These are phyloP conservation scores for Candida sakaeoensis DNA, from an alignment of 805 yeast species.

Conservation along the genomic window DNA sequence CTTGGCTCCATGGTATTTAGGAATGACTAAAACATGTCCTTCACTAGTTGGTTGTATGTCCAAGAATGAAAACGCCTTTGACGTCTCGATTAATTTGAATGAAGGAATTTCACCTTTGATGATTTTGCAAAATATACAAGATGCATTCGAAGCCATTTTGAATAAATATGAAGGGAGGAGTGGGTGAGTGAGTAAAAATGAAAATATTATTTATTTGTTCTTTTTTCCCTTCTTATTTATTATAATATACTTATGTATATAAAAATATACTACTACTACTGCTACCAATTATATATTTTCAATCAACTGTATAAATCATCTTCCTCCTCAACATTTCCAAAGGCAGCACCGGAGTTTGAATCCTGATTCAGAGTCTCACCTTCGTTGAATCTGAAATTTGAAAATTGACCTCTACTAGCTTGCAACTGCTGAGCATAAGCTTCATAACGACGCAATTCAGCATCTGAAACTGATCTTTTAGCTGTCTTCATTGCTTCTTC, in stretches of 20 bases:
- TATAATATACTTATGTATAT: not conserved
- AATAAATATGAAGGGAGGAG: too few relatives aligned
- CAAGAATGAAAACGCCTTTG: constrained; percentile 73
- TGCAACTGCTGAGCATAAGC: constrained; percentile 96
- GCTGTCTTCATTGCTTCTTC: constrained; percentile 99
- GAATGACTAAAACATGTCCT: constrained; percentile 88
- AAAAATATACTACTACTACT: too few relatives aligned
- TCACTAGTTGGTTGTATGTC: constrained; percentile 91
- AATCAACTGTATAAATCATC: constrained; percentile 62
- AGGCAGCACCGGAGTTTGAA: constrained; percentile 38
- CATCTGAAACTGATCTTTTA: constrained; percentile 92
- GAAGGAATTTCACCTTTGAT: constrained; percentile 96
- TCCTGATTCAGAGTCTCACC: constrained; percentile 25
- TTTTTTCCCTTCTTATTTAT: too few relatives aligned
- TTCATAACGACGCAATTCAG: constrained; percentile 97
- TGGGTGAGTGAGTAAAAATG: too few relatives aligned
- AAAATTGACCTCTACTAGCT: constrained; percentile 92
- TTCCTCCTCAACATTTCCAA: constrained; percentile 49
- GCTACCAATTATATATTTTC: not conserved
- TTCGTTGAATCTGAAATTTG: constrained; percentile 82
- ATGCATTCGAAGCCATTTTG: constrained; percentile 35
- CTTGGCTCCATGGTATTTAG: constrained; percentile 91
- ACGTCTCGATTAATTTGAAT: constrained; percentile 84
- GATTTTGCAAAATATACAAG: constrained; percentile 91
- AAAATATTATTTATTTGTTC: too few relatives aligned